These are phyloP conservation scores for Teratosphaeria destructans DNA, from an alignment of 2,329 filamentous ascomycete genomes.

Conservation along the genomic window DNA sequence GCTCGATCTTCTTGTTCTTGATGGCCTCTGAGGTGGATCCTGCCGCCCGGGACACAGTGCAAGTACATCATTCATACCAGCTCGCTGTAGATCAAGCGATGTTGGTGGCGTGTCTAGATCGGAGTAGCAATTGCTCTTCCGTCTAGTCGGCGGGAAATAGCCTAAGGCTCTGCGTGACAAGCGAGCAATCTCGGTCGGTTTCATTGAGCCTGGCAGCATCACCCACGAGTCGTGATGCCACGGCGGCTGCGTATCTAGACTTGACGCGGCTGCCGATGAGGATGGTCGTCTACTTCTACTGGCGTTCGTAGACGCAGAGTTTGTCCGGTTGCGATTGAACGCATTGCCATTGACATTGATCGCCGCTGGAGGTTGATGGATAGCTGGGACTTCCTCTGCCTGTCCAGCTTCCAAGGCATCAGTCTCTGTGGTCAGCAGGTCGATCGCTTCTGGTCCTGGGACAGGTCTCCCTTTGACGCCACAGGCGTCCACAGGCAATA, in stretches of 20 bases:
- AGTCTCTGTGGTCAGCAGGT: constrained; percentile 21
- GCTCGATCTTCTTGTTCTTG: constrained; percentile 27
- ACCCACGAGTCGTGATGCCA: constrained; percentile 92
- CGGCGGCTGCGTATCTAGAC: constrained; percentile 48
- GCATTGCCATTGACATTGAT: constrained; percentile 10
- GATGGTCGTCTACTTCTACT: constrained; percentile 17
- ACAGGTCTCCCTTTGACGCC: constrained; percentile 63
- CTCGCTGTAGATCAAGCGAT: constrained; percentile 51
- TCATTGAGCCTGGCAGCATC: constrained; percentile 57
- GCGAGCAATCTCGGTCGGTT: constrained; percentile 75
- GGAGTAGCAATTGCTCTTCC: constrained; percentile 64
- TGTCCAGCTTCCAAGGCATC: constrained; percentile 20
- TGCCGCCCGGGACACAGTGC: constrained; percentile 25
- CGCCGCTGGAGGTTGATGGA: constrained; percentile 21
- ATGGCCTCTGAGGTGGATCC: constrained; percentile 29
- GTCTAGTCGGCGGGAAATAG: constrained; percentile 82
- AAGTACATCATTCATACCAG: constrained; percentile 22
- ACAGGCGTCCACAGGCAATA: constrained; percentile 83
- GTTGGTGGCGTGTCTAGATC: constrained; percentile 56
- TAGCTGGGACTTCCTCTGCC: constrained; percentile 27
- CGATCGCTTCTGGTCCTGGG: constrained; percentile 23
- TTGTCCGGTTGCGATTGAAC: constrained; percentile 25
- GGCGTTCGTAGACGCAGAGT: constrained; percentile 24
- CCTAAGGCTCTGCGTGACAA: constrained; percentile 71
- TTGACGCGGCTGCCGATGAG: constrained; percentile 25